Conservation (phyloP, 345 rosid genomes). For the Carallia brachiata region DNA sequence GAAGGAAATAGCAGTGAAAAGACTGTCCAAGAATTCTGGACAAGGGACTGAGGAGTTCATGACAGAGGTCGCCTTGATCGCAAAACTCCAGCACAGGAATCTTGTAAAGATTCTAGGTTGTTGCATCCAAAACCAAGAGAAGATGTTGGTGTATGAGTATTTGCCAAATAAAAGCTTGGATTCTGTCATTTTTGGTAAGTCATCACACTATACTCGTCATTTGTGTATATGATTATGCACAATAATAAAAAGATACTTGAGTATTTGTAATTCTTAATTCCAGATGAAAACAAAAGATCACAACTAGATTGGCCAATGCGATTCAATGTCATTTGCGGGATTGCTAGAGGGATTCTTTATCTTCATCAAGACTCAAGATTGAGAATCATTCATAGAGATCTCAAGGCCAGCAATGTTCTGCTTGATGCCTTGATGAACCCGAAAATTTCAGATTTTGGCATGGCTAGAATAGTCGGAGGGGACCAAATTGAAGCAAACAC, state of each 20-base stretch:
- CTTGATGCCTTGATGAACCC: conserved; percentile 25
- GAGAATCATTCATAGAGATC: conserved; percentile 28
- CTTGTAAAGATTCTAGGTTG: conserved; percentile 25
- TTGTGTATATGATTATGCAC: background rate
- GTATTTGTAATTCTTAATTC: background rate
- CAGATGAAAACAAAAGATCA: conserved; percentile 16
- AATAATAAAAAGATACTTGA: background rate
- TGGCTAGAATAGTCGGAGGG: too few species aligned
- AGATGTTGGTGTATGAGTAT: conserved; percentile 15
- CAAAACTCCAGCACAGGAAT: conserved; percentile 27
- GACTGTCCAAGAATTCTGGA: too few species aligned
- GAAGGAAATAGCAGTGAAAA: too few species aligned
- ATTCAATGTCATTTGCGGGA: conserved; percentile 22
- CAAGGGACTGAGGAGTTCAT: conserved; percentile 33
- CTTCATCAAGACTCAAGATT: conserved; percentile 27
- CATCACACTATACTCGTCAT: background rate
- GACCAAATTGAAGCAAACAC: too few species aligned
- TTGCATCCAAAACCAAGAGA: conserved; percentile 10
- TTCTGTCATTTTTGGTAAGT: conserved; percentile 19
- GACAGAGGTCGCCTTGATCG: conserved; percentile 33
- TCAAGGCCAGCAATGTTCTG: conserved; percentile 27
- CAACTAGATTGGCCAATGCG: conserved; percentile 20
- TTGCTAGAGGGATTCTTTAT: conserved; percentile 27
- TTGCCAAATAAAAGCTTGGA: conserved; percentile 31
- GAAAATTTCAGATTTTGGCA: conserved; percentile 3